Evolutionary conservation across 257 asterid species (phyloP).

Genomic region (Buddleja alternifolia): DNA sequence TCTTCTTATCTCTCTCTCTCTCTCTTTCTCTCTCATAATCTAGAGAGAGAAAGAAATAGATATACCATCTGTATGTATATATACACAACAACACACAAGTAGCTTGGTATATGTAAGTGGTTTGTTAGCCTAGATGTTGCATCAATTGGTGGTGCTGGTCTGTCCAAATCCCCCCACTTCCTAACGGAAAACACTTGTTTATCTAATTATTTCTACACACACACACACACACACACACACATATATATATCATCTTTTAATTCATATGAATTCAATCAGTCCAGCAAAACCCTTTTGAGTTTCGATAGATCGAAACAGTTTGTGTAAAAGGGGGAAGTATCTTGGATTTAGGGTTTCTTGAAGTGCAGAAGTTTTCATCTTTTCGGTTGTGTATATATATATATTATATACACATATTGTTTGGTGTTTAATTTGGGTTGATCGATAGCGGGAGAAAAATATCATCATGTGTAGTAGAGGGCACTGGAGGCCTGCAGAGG

Average conservation of each 20-base stretch:
- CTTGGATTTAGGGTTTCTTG: constrained; percentile 28
- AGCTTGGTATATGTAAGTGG: constrained; percentile 14
- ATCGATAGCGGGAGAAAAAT: too few relatives aligned
- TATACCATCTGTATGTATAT: background rate
- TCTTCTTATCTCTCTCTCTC: constrained; percentile 24
- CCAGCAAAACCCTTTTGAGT: background rate
- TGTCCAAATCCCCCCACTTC: constrained; percentile 70
- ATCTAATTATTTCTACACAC: constrained; percentile 29
- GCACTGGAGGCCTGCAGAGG: constrained; percentile 97
- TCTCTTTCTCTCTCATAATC: constrained; percentile 30
- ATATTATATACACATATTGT: background rate
- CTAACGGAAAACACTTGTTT: constrained; percentile 71
- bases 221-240: background rate
- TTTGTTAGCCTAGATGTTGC: constrained; percentile 82
- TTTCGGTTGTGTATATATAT: background rate
- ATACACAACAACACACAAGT: background rate
- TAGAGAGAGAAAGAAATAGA: constrained; percentile 1
- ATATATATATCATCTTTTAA: constrained; percentile 22
- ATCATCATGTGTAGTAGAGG: constrained; percentile 76
- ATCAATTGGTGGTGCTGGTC: constrained; percentile 73
- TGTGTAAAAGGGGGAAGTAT: background rate
- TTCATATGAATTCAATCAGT: too few relatives aligned
- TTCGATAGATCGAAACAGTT: background rate
- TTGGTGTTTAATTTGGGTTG: too few relatives aligned
- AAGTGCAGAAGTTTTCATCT: background rate